phyloP scores from a whole-genome alignment of 352 stramenopile species.

The Phytophthora pseudosyringae region DNA sequence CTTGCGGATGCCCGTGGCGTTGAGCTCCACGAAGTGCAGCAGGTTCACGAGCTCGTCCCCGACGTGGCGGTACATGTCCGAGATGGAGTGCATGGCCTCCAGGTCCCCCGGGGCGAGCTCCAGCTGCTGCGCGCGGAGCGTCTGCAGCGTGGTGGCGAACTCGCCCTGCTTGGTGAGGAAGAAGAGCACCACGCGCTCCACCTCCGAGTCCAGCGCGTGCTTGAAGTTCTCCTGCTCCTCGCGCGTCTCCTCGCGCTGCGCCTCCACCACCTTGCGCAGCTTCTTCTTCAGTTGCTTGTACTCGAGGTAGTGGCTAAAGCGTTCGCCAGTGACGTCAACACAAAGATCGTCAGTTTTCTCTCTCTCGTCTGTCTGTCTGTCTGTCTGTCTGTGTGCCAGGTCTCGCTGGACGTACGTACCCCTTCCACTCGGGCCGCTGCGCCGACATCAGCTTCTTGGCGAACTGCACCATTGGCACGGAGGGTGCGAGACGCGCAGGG shows the following conservation, averaged over 20 bases:
- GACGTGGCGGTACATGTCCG: slow-evolving; percentile 66
- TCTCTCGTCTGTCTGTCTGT: not conserved
- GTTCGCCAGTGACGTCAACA: too few relatives aligned
- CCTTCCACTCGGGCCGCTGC: slow-evolving; percentile 77
- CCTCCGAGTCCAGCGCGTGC: slow-evolving; percentile 80
- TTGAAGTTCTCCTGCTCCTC: slow-evolving; percentile 73
- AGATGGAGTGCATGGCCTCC: slow-evolving; percentile 75
- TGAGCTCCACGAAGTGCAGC: slow-evolving; percentile 88
- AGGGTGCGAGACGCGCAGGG: too few relatives aligned
- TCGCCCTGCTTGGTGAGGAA: slow-evolving; percentile 87
- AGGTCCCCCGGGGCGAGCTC: slow-evolving; percentile 49
- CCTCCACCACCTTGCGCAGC: slow-evolving; percentile 73
- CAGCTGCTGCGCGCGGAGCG: slow-evolving; percentile 57
- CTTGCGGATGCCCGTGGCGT: slow-evolving; percentile 88
- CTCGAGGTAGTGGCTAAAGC: slow-evolving; percentile 83
- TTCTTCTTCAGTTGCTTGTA: slow-evolving; percentile 93
- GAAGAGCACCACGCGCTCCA: slow-evolving; percentile 87
- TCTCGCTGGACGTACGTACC: slow-evolving; percentile 37
- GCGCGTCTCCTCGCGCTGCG: slow-evolving; percentile 46
- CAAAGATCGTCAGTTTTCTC: slow-evolving; percentile 6
- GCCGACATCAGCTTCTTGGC: slow-evolving; percentile 81
- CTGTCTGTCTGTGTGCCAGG: not conserved
- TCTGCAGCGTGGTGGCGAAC: slow-evolving; percentile 73
- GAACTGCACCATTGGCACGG: slow-evolving; percentile 75
- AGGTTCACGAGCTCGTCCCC: slow-evolving; percentile 85